Conservation (phyloP, 2,329 filamentous ascomycete species). For the Neophaeococcomyces aloes region DNA sequence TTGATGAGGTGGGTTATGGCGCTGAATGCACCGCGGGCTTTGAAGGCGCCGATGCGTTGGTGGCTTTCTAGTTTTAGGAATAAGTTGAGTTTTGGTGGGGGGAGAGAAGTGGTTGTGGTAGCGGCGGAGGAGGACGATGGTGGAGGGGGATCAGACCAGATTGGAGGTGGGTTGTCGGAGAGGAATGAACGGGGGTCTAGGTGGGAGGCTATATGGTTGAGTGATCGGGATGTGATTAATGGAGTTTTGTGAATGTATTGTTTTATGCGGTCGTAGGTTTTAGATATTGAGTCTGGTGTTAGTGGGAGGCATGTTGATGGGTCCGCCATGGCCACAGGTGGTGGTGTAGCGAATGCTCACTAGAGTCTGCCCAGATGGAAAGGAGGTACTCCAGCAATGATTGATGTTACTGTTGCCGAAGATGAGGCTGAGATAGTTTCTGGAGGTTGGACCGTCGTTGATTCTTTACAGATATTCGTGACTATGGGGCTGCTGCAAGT, state of each 20-base stretch:
- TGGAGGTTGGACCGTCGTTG: no score
- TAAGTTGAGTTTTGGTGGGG: conserved; percentile 53
- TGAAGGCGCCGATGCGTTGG: conserved; percentile 86
- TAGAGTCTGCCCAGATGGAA: not conserved
- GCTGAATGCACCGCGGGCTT: conserved; percentile 82
- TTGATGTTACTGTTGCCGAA: no score
- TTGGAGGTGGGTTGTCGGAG: conserved; percentile 13
- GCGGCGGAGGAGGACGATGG: conserved; percentile 33
- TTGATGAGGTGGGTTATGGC: conserved; percentile 60
- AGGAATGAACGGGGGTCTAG: conserved; percentile 40
- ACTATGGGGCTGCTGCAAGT: no score
- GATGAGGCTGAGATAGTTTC: no score
- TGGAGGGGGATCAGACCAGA: conserved; percentile 27
- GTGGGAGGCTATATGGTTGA: conserved; percentile 64
- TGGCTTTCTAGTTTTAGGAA: conserved; percentile 97
- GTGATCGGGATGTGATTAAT: conserved; percentile 65
- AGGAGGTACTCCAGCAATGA: no score
- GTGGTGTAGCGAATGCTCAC: not conserved
- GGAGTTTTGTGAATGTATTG: conserved; percentile 73
- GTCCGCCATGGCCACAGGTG: conserved; percentile 32
- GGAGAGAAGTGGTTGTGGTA: not conserved
- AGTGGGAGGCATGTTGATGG: conserved; percentile 48
- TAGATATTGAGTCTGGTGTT: conserved; percentile 58
- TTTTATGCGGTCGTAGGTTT: conserved; percentile 62
- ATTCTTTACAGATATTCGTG: no score